phyloP scores from a whole-genome alignment of 768 basidiomycete species.

The Zangia roseola region DNA sequence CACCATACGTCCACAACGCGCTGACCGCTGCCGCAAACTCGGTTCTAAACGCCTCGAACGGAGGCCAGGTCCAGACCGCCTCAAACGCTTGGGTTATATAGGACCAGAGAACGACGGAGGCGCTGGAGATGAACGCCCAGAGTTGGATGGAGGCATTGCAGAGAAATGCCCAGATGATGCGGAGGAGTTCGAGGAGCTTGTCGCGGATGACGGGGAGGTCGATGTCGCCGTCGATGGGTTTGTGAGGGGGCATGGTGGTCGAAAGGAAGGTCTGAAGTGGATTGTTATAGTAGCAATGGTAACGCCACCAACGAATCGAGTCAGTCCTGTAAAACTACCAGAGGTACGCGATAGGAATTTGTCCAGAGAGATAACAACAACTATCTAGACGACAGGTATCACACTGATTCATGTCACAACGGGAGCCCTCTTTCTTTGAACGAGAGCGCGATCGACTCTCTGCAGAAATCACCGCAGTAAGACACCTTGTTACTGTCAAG shows the following conservation, averaged over 20 bases:
- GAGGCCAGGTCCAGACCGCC: slow-evolving; percentile 20
- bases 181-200: slow-evolving; percentile 16
- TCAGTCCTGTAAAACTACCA: too few species aligned
- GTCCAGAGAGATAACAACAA: too few species aligned
- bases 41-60: slow-evolving; percentile 22
- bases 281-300: too few species aligned
- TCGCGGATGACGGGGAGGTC: slow-evolving; percentile 15
- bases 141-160: neutral
- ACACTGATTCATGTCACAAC: slow-evolving; percentile 25
- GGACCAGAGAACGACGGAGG: slow-evolving; percentile 10
- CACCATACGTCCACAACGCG: slow-evolving; percentile 12
- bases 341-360: too few species aligned
- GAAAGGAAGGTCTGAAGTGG: neutral
- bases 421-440: slow-evolving; percentile 67
- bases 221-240: slow-evolving; percentile 14
- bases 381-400: too few species aligned
- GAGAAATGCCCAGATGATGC: slow-evolving; percentile 6
- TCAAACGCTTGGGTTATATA: slow-evolving; percentile 4
- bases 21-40: slow-evolving; percentile 11
- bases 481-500: slow-evolving; percentile 16
- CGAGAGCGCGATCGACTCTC: slow-evolving; percentile 75
- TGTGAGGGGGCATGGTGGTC: slow-evolving; percentile 13
- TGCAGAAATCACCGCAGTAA: slow-evolving; percentile 70
- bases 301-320: too few species aligned
- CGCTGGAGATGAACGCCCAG: neutral